Evolutionary conservation across 2,329 filamentous ascomycete species (phyloP), one percentile per base, ranked within the genome.

Genomic region (Botryosphaeria dothidea): DNA sequence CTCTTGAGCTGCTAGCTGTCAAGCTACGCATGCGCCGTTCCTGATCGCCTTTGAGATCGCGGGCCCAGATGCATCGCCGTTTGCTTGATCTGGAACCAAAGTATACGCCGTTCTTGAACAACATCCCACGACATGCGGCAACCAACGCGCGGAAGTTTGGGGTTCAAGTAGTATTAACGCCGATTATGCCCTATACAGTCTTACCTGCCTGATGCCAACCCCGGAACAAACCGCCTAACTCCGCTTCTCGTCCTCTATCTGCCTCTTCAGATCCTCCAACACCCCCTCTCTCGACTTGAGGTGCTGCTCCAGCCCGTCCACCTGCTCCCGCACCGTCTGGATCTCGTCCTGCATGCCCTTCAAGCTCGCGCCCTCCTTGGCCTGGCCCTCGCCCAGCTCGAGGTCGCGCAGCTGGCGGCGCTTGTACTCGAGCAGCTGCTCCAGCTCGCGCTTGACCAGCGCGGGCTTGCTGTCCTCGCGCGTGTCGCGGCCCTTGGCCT

Each of bases 371-470:
- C 92, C 93, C 7, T 85, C 86, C 73, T 88, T 88, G 60, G 82
- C 87, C 80, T 85, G 89, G 68, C 86, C 88, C 63, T 86, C 85
- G 31, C 90, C 91, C 68, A 88, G 86, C 78, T 95, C 90, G 78
- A 93, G 73, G 58, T 91, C 93, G 70, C 87, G 84, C 75, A 94
- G 82, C 81, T 89, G 90, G 74, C 88, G 88, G 76, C 92, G 84
- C 86, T 99, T 99, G 78, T 96, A 98, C 74, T 99, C 95, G 48
- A 99, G 83, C 78, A 99, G 80, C 81, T 97, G 92, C 78, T 98
- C 92, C 52, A 97, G 83, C 80, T 99, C 95, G 68, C 93, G 85
- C 85, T 97, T 98, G 65, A 98, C 92, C 45, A 99, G 84, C 41
- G 93, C 92, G 48, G 94, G 94, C 79, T 93, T 96, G 25, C 87